phyloP scores from a whole-genome alignment of 1,284 basidiomycete species.

The Pseudozyma thailandica region DNA sequence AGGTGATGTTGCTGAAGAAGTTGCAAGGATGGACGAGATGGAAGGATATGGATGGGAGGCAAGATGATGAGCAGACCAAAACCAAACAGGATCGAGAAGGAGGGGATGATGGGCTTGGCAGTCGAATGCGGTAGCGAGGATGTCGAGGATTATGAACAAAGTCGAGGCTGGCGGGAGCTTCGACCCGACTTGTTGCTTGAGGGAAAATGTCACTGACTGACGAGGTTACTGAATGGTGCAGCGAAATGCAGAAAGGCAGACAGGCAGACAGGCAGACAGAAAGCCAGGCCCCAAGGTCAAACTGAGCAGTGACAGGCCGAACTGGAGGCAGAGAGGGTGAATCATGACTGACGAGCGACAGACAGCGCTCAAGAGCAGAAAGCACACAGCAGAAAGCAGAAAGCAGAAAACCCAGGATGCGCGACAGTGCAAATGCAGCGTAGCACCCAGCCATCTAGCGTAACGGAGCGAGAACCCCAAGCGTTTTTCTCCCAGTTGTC shows the following conservation, averaged over 20 bases:
- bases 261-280: not conserved
- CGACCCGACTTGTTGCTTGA: conserved; percentile 15
- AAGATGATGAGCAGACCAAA: not conserved
- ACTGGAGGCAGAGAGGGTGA: not conserved
- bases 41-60: not conserved
- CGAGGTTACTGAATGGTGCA: not conserved
- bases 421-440: not conserved
- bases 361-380: conserved; percentile 2
- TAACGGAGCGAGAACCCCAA: not conserved
- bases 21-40: not conserved
- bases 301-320: not conserved
- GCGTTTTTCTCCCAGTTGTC: conserved; percentile 3
- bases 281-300: not conserved
- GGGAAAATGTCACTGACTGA: not conserved
- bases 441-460: not conserved
- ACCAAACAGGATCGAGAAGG: not conserved
- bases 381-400: not conserved
- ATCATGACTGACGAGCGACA: conserved; percentile 1
- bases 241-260: not conserved
- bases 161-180: conserved; percentile 8
- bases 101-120: conserved; percentile 6
- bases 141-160: conserved; percentile 26
- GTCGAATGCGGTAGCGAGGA: conserved; percentile 10
- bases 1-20: not conserved
- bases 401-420: conserved; percentile 6